phyloP scores from a whole-genome alignment of 176 grass and related monocot species.

The Cocos nucifera region DNA sequence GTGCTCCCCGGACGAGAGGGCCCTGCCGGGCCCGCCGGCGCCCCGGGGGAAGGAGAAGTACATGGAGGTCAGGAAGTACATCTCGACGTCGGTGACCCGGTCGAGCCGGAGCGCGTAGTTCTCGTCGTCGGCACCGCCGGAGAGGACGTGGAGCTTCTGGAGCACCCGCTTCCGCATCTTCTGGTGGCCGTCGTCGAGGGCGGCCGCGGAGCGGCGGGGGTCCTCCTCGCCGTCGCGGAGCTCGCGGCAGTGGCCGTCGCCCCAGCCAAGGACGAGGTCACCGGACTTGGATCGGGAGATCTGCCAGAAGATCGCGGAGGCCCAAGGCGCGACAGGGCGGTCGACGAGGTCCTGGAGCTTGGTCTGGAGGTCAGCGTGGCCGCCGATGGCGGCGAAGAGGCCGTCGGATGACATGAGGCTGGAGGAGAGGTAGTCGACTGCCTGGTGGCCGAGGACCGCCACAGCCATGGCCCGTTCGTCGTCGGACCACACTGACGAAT shows the following conservation, averaged over 20 bases:
- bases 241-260: slow-evolving; percentile 17
- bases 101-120: slow-evolving; percentile 16
- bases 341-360: slow-evolving; percentile 15
- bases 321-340: neutral
- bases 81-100: slow-evolving; percentile 9
- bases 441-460: slow-evolving; percentile 1
- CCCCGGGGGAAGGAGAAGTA: slow-evolving; percentile 17
- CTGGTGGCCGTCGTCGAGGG: slow-evolving; percentile 1
- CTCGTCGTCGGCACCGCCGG: slow-evolving; percentile 11
- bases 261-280: slow-evolving; percentile 19
- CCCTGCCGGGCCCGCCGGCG: slow-evolving; percentile 1
- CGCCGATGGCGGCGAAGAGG: slow-evolving; percentile 4
- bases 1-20: neutral
- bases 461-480: slow-evolving; percentile 8
- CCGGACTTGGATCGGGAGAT: slow-evolving; percentile 11
- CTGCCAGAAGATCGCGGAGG: slow-evolving; percentile 20
- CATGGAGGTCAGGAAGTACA: slow-evolving; percentile 20
- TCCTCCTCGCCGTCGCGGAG: neutral
- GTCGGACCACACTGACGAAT: slow-evolving; percentile 4
- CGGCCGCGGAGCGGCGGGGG: neutral
- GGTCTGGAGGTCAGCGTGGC: slow-evolving; percentile 14
- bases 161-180: slow-evolving; percentile 23
- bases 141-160: slow-evolving; percentile 12
- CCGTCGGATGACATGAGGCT: slow-evolving; percentile 2
- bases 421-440: slow-evolving; percentile 15